Conservation (phyloP, 108 stramenopile species). For the Mediolabrus comicus region DNA sequence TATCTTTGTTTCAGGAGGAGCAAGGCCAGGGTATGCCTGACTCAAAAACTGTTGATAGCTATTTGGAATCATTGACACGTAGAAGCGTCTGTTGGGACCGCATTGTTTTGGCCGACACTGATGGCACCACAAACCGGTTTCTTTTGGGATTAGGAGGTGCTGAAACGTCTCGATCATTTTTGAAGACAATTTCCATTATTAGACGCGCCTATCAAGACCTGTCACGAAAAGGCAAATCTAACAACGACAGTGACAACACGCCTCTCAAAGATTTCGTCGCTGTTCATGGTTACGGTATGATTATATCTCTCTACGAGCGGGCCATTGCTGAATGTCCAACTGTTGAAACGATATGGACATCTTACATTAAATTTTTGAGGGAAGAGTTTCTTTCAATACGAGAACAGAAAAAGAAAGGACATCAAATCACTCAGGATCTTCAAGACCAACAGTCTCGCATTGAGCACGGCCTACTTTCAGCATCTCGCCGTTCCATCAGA, state of each 20-base stretch:
- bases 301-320: constrained; percentile 64
- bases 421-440: neutral
- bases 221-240: constrained; percentile 20
- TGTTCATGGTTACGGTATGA: constrained; percentile 19
- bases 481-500: constrained; percentile 67
- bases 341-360: constrained; percentile 74
- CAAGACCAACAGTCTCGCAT: constrained; percentile 18
- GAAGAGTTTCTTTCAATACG: constrained; percentile 28
- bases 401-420: constrained; percentile 3
- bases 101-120: constrained; percentile 7
- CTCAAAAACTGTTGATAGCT: constrained; percentile 19
- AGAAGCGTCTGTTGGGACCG: constrained; percentile 31
- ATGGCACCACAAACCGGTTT: constrained; percentile 15
- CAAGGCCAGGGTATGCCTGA: constrained; percentile 3
- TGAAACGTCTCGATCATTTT: constrained; percentile 58
- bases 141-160: constrained; percentile 69
- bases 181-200: constrained; percentile 43
- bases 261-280: constrained; percentile 25
- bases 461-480: constrained; percentile 32
- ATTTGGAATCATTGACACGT: constrained; percentile 35
- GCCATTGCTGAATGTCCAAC: constrained; percentile 87
- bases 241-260: neutral
- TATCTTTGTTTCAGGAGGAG: constrained; percentile 4
- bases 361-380: constrained; percentile 59
- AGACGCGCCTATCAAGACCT: constrained; percentile 25